phyloP scores from a whole-genome alignment of 495 filamentous ascomycete species.

The Tuber melanosporum region DNA sequence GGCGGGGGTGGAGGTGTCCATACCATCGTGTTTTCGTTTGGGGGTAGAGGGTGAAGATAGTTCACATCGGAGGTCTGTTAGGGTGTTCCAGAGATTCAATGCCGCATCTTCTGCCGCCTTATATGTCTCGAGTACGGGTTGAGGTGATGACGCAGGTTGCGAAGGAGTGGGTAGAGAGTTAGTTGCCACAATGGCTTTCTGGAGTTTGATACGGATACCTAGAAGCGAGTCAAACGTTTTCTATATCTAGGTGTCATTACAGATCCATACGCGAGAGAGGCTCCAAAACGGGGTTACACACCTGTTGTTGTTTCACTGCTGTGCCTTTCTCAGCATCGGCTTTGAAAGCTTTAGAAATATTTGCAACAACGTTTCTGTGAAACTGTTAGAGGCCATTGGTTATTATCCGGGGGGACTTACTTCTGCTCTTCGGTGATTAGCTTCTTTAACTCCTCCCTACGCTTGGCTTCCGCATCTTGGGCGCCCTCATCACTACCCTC shows the following conservation, averaged over 20 bases:
- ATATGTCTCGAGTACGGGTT: conserved; percentile 45
- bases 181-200: conserved; percentile 75
- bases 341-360: conserved; percentile 65
- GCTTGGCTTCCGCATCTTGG: conserved; percentile 31
- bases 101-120: conserved; percentile 82
- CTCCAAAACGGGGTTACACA: conserved; percentile 3
- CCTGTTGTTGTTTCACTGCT: conserved; percentile 73
- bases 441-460: conserved; percentile 56
- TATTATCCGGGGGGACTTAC: conserved; percentile 4
- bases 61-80: conserved; percentile 64
- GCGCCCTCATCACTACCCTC: conserved; percentile 30
- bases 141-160: conserved; percentile 13
- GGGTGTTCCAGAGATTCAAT: conserved; percentile 73
- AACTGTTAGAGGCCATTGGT: conserved; percentile 9
- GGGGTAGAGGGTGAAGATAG: conserved; percentile 46
- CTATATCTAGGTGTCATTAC: conserved; percentile 12
- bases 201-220: conserved; percentile 79
- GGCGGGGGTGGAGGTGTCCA: conserved; percentile 51
- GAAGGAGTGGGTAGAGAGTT: conserved; percentile 60
- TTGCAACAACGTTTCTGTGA: conserved; percentile 52
- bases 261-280: not conserved
- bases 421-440: conserved; percentile 69
- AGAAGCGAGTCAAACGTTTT: conserved; percentile 79
- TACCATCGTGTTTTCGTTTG: conserved; percentile 55
- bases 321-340: conserved; percentile 75